These are phyloP conservation scores for Naematelia encephala DNA, from an alignment of 768 basidiomycete genomes.

Conservation along the genomic window DNA sequence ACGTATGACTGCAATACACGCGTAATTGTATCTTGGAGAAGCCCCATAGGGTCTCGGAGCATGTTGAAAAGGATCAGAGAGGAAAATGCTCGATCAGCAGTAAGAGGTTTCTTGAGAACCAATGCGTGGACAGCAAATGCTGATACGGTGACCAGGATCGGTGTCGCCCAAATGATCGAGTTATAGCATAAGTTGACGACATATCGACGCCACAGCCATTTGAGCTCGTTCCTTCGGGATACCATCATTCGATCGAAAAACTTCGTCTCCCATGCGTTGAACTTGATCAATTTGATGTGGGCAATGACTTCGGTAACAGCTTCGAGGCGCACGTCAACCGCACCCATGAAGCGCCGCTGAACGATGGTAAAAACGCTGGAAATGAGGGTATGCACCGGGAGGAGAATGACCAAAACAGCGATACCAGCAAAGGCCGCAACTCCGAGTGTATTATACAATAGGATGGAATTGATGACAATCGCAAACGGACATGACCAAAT, in stretches of 20 bases:
- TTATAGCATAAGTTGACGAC: conserved; percentile 38
- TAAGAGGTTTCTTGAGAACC: conserved; percentile 48
- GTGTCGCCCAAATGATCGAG: conserved; percentile 49
- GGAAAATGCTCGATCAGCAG: conserved; percentile 53
- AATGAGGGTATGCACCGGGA: conserved; percentile 45
- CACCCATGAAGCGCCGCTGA: conserved; percentile 48
- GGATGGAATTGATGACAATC: conserved; percentile 67
- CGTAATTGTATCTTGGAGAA: conserved; percentile 41
- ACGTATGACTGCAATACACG: conserved; percentile 47
- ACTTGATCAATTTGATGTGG: conserved; percentile 53
- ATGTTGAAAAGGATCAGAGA: conserved; percentile 54
- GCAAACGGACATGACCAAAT: conserved; percentile 39
- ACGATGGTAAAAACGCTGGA: conserved; percentile 38
- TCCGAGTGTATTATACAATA: conserved; percentile 76
- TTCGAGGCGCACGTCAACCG: conserved; percentile 52
- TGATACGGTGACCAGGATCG: conserved; percentile 48
- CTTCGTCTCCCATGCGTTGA: conserved; percentile 52
- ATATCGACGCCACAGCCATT: conserved; percentile 43
- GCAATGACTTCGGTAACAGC: conserved; percentile 53
- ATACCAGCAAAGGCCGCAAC: conserved; percentile 43
- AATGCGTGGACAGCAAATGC: conserved; percentile 51
- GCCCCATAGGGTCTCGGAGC: conserved; percentile 50
- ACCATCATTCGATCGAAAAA: conserved; percentile 50
- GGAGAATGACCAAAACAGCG: conserved; percentile 35
- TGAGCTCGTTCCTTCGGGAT: conserved; percentile 48